Base-by-base conservation (phyloP, 1,139 yeast species). In the Blastobotrys illinoisensis region DNA sequence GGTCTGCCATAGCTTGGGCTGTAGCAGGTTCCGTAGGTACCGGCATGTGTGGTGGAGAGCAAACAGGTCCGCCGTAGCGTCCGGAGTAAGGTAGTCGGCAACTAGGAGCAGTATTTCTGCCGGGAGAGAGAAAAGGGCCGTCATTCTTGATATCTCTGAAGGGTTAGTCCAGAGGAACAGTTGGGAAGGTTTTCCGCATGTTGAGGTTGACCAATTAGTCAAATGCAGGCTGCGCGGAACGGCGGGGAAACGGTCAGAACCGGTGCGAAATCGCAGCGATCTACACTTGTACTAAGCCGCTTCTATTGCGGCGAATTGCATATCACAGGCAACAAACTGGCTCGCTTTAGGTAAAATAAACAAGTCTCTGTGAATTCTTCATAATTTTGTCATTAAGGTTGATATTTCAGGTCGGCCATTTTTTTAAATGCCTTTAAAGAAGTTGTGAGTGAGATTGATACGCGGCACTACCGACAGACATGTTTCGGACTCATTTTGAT, bases 41-140 rank as follows among this genome's bases (percentile, higher is more conserved):
- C 21, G 36, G 26, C 53, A 46, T n/a, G 53, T 24, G 19, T 50
- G 53, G 11, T 50, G 53, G 13, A 50, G 50, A 4, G 20, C 43
- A 18, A 50, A 50, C 46, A 50, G 9, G 14, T 50, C 53, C 14
- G 21, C 36, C 13, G 49, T 28, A 2, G 36, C 7, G 7, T n/a
- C 40, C 16, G 40, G 40, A 3, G 16, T 16, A n/a, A 50, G 23
- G 19, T 36, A 40, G 11, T 50, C 53, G 6, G 53, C 49, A 9
- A 50, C 20, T 16, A 46, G 44, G 20, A 50, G 26, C 18, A 46
- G 46, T 24, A 50, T 18, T 14, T 50, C 53, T 6, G 50, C 46
- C 11, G 53, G 53, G 43, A 19, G 40, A 4, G 40, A 32, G 40
- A 32, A 32, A 5, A 32, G 14, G 3, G 40, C 16, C 5, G 40